phyloP scores from a whole-genome alignment of 2,329 filamentous ascomycete species.

The Microdochium bolleyi region DNA sequence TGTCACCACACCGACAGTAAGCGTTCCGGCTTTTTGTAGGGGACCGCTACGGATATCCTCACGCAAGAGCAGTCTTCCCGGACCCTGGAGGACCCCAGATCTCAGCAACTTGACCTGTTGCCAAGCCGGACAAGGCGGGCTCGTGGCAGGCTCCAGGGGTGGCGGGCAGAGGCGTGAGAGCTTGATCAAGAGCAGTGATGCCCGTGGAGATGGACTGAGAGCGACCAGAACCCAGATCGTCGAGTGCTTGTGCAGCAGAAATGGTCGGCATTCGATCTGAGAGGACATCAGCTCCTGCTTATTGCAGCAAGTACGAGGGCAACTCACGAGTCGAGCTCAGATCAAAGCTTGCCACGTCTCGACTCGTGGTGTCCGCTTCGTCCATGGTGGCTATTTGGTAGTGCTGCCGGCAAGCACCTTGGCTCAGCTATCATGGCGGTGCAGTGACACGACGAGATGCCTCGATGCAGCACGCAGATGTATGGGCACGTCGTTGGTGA shows the following conservation, averaged over 20 bases:
- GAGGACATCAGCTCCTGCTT: conserved; percentile 6
- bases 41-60: conserved; percentile 21
- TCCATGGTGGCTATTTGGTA: background rate
- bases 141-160: conserved; percentile 4
- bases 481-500: no score
- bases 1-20: conserved; percentile 6
- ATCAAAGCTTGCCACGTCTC: conserved; percentile 55
- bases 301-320: background rate
- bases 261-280: conserved; percentile 70
- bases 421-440: background rate
- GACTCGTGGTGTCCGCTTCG: conserved; percentile 15
- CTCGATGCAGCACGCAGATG: no score
- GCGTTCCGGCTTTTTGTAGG: background rate
- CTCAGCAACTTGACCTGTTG: conserved; percentile 73
- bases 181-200: conserved; percentile 41
- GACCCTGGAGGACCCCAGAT: conserved; percentile 80
- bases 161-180: conserved; percentile 25
- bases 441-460: background rate
- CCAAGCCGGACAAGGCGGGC: conserved; percentile 46
- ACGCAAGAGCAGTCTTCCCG: conserved; percentile 82
- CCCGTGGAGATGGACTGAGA: conserved; percentile 48
- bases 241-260: conserved; percentile 65
- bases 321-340: conserved; percentile 41
- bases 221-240: conserved; percentile 45
- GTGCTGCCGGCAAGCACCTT: background rate